phyloP scores from a whole-genome alignment of 2,329 filamentous ascomycete genomes.

The Zalaria sp. region DNA sequence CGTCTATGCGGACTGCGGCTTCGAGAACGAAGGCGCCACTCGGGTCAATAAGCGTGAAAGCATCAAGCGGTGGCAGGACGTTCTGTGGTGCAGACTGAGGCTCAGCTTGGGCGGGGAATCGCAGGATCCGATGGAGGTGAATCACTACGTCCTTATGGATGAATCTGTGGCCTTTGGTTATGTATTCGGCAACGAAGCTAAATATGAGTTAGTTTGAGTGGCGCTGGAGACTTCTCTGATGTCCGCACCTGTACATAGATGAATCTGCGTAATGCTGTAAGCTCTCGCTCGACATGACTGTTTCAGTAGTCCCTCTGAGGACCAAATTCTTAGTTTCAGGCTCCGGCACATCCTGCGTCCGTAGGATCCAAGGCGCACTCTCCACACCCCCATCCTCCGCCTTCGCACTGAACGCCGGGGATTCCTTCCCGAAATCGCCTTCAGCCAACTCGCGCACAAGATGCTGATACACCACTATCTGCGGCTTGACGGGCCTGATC shows the following conservation, averaged over 20 bases:
- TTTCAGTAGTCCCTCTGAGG: slow-evolving; percentile 4
- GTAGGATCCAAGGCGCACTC: slow-evolving; percentile 5
- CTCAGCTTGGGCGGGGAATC: slow-evolving; percentile 21
- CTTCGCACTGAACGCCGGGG: not conserved
- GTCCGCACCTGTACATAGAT: not conserved
- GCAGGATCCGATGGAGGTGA: slow-evolving; percentile 40
- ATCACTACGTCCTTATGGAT: slow-evolving; percentile 44
- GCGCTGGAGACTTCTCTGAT: too few species aligned
- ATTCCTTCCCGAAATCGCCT: slow-evolving; percentile 19
- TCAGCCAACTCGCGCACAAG: slow-evolving; percentile 15
- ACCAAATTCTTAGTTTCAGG: slow-evolving; percentile 7
- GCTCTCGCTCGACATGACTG: slow-evolving; percentile 1
- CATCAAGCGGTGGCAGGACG: slow-evolving; percentile 26
- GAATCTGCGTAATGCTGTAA: not conserved
- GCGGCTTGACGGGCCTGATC: slow-evolving; percentile 6
- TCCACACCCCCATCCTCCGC: slow-evolving; percentile 7
- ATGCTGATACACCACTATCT: slow-evolving; percentile 4
- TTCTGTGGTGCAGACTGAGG: slow-evolving; percentile 17
- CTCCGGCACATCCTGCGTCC: slow-evolving; percentile 6
- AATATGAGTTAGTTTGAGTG: slow-evolving; percentile 9
- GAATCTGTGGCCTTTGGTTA: slow-evolving; percentile 42
- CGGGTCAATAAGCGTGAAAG: slow-evolving; percentile 37
- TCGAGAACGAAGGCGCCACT: slow-evolving; percentile 46
- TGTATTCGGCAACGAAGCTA: slow-evolving; percentile 44
- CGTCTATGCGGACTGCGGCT: slow-evolving; percentile 41